Evolutionary conservation across 2,329 filamentous ascomycete genomes (phyloP).

Genomic region (Cladophialophora psammophila): DNA sequence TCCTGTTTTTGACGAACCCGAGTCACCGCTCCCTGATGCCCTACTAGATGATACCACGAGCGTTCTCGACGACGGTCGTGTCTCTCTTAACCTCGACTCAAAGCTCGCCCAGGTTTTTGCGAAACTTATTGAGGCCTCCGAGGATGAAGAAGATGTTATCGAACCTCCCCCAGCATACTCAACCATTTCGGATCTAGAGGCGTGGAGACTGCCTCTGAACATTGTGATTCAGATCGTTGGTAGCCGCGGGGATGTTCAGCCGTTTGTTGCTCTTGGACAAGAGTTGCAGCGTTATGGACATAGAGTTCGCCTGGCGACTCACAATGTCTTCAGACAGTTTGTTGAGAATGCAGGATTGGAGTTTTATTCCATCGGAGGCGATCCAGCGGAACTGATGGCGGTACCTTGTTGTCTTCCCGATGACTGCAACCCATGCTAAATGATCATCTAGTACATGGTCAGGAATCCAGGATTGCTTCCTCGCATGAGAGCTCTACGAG

Average conservation of each 20-base stretch:
- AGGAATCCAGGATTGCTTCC: constrained; percentile 56
- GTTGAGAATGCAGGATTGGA: constrained; percentile 62
- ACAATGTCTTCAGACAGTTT: constrained; percentile 62
- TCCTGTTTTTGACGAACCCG: constrained; percentile 10
- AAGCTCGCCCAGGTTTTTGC: constrained; percentile 31
- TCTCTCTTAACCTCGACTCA: constrained; percentile 40
- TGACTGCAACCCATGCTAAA: neutral
- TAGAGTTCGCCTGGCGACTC: constrained; percentile 65
- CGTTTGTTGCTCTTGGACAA: constrained; percentile 65
- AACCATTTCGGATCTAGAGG: constrained; percentile 4
- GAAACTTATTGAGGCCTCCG: constrained; percentile 29
- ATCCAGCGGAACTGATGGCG: constrained; percentile 61
- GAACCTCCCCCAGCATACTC: constrained; percentile 38
- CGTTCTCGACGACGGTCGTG: constrained; percentile 38
- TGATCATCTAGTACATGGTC: constrained; percentile 53
- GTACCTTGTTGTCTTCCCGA: neutral
- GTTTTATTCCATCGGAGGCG: constrained; percentile 65
- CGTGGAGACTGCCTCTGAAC: constrained; percentile 50
- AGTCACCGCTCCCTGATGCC: constrained; percentile 18
- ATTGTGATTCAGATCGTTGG: constrained; percentile 65
- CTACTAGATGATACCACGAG: constrained; percentile 19
- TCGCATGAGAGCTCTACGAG: constrained; percentile 47
- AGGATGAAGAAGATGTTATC: constrained; percentile 26
- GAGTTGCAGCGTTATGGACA: constrained; percentile 60
- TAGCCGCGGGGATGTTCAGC: constrained; percentile 63